These are phyloP conservation scores for Colletotrichum sojae DNA, from an alignment of 2,329 filamentous ascomycete genomes.

Conservation along the genomic window DNA sequence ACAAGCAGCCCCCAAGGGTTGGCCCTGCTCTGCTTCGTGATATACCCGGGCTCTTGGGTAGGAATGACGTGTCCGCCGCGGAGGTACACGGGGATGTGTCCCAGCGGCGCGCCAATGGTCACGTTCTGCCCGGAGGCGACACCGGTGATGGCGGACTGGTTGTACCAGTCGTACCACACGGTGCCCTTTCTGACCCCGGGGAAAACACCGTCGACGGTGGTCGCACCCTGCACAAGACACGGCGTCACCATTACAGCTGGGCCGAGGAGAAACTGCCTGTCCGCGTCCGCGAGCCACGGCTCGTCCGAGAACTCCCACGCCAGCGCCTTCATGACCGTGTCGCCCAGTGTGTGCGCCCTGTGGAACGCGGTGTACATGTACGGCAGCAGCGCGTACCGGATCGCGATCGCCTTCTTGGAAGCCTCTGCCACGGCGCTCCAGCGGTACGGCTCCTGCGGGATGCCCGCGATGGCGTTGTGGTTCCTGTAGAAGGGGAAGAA, in stretches of 20 bases:
- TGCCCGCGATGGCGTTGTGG: conserved; percentile 75
- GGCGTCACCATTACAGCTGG: conserved; percentile 76
- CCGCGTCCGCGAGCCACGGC: conserved; percentile 74
- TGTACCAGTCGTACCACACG: conserved; percentile 87
- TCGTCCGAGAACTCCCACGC: conserved; percentile 83
- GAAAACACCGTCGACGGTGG: conserved; percentile 76
- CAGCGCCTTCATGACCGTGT: conserved; percentile 80
- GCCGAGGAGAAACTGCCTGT: conserved; percentile 81
- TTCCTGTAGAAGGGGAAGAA: conserved; percentile 87
- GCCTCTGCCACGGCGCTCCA: conserved; percentile 78
- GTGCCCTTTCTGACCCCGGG: conserved; percentile 66
- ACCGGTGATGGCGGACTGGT: conserved; percentile 65
- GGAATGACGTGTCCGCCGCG: conserved; percentile 78
- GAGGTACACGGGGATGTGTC: conserved; percentile 78
- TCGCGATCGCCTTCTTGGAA: conserved; percentile 75
- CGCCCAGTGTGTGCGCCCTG: conserved; percentile 74
- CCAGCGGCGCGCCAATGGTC: conserved; percentile 42
- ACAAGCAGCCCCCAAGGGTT: conserved; percentile 78
- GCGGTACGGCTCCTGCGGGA: conserved; percentile 78
- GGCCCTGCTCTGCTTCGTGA: conserved; percentile 72
- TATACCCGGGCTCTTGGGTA: conserved; percentile 77
- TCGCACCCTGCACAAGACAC: conserved; percentile 74
- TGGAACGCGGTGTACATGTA: conserved; percentile 85
- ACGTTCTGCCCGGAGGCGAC: conserved; percentile 54
- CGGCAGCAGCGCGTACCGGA: conserved; percentile 79